These are phyloP conservation scores for Golubevia sp. DNA, from an alignment of 1,284 basidiomycete species.

Conservation along the genomic window DNA sequence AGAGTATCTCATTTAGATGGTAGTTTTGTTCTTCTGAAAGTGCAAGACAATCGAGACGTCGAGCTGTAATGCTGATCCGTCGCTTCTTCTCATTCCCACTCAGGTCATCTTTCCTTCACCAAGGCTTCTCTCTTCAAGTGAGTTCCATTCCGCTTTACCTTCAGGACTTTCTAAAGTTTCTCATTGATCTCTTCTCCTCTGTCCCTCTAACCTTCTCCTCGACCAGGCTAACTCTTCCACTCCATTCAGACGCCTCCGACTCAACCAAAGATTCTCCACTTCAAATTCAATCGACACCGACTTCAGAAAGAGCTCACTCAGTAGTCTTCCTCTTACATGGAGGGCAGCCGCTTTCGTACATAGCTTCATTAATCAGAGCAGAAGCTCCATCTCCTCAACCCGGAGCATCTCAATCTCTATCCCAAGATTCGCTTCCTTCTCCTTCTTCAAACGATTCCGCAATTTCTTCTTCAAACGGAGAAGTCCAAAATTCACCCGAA, in stretches of 20 bases:
- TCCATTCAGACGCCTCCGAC: conserved; percentile 23
- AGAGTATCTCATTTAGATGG: too few relatives aligned
- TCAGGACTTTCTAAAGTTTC: too few relatives aligned
- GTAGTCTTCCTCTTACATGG: conserved; percentile 45
- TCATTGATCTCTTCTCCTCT: too few relatives aligned
- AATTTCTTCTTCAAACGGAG: too few relatives aligned
- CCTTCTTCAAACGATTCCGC: too few relatives aligned
- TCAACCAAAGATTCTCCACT: conserved; percentile 11
- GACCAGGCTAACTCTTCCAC: conserved; percentile 18
- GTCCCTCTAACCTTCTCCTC: too few relatives aligned
- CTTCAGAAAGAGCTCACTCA: conserved; percentile 21
- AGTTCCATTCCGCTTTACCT: too few relatives aligned
- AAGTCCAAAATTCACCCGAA: too few relatives aligned
- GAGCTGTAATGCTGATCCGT: too few relatives aligned
- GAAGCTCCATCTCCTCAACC: conserved; percentile 38
- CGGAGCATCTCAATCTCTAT: conserved; percentile 10
- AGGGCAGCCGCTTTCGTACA: conserved; percentile 44
- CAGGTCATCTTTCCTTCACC: conserved; percentile 43
- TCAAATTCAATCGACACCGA: conserved; percentile 21
- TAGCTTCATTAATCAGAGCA: conserved; percentile 39
- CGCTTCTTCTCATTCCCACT: too few relatives aligned
- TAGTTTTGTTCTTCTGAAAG: too few relatives aligned
- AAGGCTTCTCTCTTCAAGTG: conserved; percentile 46
- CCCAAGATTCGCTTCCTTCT: neutral
- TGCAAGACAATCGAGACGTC: too few relatives aligned